These are phyloP conservation scores for Amniculicola lignicola DNA, from an alignment of 495 filamentous ascomycete genomes.

Conservation along the genomic window DNA sequence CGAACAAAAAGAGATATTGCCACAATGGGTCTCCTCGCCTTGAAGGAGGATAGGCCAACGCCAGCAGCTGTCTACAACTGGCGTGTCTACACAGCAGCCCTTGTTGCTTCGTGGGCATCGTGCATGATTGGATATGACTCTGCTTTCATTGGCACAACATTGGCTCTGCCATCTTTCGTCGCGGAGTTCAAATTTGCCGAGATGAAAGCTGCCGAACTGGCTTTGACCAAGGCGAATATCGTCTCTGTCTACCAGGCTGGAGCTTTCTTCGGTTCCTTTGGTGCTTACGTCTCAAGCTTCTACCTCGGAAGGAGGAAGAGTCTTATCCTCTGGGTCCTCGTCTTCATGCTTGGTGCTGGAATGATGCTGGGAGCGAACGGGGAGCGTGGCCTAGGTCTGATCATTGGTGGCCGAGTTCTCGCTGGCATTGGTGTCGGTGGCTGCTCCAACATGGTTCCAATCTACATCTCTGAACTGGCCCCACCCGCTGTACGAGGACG, in stretches of 20 bases:
- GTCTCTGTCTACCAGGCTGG: conserved; percentile 59
- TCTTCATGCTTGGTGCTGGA: conserved; percentile 36
- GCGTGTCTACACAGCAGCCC: conserved; percentile 62
- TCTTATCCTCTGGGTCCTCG: conserved; percentile 26
- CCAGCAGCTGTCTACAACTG: conserved; percentile 71
- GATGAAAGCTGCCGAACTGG: conserved; percentile 4
- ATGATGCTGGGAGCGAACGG: conserved; percentile 44
- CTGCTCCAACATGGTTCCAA: conserved; percentile 42
- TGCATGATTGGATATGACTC: conserved; percentile 61
- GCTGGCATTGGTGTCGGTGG: conserved; percentile 44
- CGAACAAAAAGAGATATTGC: not conserved
- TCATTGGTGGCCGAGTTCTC: conserved; percentile 45
- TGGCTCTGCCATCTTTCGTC: conserved; percentile 24
- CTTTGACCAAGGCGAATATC: conserved; percentile 44
- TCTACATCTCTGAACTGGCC: conserved; percentile 46
- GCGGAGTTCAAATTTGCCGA: conserved; percentile 21
- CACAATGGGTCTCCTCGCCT: conserved; percentile 57
- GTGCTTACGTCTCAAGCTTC: conserved; percentile 30
- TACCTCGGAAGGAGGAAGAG: conserved; percentile 30
- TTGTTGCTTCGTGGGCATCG: conserved; percentile 64
- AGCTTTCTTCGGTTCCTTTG: conserved; percentile 38
- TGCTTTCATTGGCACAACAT: conserved; percentile 29
- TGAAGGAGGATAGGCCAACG: conserved; percentile 64
- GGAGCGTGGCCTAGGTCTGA: conserved; percentile 56
- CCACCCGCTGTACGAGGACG: conserved; percentile 46